phyloP scores from a whole-genome alignment of 768 basidiomycete species.

The Lepiota brunneoincarnata region DNA sequence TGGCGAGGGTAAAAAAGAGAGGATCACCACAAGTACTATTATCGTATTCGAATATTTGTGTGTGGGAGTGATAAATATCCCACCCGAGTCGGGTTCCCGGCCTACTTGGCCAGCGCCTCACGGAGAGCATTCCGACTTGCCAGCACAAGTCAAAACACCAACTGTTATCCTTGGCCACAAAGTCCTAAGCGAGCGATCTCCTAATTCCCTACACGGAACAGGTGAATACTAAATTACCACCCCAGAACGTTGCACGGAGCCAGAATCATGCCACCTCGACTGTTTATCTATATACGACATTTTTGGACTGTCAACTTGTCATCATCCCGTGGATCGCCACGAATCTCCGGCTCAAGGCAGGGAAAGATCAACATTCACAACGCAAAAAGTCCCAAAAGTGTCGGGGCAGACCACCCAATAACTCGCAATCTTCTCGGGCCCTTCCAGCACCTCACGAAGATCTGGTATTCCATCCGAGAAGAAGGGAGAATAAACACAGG shows the following conservation, averaged over 20 bases:
- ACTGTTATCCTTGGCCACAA: background rate
- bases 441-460: background rate
- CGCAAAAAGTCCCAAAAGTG: background rate
- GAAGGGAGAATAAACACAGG: background rate
- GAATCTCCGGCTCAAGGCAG: constrained; percentile 1
- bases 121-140: no score
- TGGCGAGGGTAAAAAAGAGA: no score
- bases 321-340: background rate
- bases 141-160: no score
- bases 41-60: no score
- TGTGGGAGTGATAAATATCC: no score
- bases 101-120: background rate
- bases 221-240: background rate
- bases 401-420: background rate
- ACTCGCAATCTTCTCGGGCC: no score
- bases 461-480: background rate
- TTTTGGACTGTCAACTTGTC: constrained; percentile 1
- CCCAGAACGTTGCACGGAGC: constrained; percentile 9
- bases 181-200: background rate
- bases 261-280: constrained; percentile 1
- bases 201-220: background rate
- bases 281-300: background rate
- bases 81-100: background rate
- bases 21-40: no score
- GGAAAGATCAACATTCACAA: background rate